These are phyloP conservation scores for Juncus effusus DNA, from an alignment of 176 grass and related monocot species.

Conservation along the genomic window DNA sequence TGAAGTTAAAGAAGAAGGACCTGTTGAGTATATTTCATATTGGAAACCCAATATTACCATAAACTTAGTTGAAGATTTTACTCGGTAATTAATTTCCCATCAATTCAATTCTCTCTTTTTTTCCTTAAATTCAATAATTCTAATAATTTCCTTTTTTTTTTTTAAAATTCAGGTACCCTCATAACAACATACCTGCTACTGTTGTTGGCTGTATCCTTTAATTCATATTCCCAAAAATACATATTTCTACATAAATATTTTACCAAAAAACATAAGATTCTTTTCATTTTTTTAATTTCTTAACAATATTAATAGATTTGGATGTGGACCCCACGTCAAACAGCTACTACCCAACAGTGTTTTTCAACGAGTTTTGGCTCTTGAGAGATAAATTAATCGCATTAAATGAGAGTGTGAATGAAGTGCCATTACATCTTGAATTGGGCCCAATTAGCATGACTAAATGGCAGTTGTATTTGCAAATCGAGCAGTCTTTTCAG, in stretches of 20 bases:
- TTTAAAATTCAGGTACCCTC: conserved; percentile 63
- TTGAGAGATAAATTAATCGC: conserved; percentile 85
- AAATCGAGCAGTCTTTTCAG: conserved; percentile 98
- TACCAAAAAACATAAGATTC: too few relatives aligned
- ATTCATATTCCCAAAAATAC: conserved; percentile 7
- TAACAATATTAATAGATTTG: conserved; percentile 53
- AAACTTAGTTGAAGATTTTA: conserved; percentile 93
- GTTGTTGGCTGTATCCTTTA: conserved; percentile 84
- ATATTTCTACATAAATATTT: neutral
- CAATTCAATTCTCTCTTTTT: conserved; percentile 3
- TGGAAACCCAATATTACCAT: conserved; percentile 98
- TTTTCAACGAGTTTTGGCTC: conserved; percentile 98
- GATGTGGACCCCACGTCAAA: conserved; percentile 57
- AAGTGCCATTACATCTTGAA: conserved; percentile 76
- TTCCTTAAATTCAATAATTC: conserved; percentile 10
- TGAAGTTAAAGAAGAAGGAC: conserved; percentile 66
- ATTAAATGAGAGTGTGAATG: conserved; percentile 65
- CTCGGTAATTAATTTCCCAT: conserved; percentile 64
- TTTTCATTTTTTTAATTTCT: conserved; percentile 49
- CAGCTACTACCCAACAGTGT: conserved; percentile 81
- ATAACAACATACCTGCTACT: conserved; percentile 62
- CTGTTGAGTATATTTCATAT: conserved; percentile 77
- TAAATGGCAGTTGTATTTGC: conserved; percentile 94
- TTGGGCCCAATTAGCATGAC: conserved; percentile 92
- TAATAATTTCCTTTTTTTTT: conserved; percentile 26